phyloP scores from a whole-genome alignment of 495 filamentous ascomycete genomes.

The Neurospora sp. region DNA sequence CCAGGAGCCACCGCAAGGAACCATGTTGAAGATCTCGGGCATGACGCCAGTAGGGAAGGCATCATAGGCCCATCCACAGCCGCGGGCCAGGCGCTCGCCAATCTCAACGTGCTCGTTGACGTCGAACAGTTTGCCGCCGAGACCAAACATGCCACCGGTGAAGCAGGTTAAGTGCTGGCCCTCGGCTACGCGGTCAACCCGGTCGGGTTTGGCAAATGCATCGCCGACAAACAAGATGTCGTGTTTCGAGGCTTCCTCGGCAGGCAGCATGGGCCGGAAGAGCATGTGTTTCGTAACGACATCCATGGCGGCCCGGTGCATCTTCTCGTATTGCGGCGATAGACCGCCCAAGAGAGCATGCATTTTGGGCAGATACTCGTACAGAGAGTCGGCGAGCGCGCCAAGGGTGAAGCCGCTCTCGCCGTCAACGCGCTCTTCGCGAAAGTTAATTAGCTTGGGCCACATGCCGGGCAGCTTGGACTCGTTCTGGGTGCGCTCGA shows the following conservation, averaged over 20 bases:
- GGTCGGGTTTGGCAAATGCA: constrained; percentile 6
- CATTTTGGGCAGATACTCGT: constrained; percentile 79
- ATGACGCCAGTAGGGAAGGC: constrained; percentile 72
- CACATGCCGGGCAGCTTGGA: constrained; percentile 59
- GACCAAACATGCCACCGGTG: constrained; percentile 77
- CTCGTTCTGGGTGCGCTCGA: constrained; percentile 55
- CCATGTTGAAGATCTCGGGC: constrained; percentile 61
- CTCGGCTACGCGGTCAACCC: constrained; percentile 20
- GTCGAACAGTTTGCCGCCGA: constrained; percentile 68
- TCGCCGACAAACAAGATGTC: constrained; percentile 57
- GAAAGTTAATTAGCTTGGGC: constrained; percentile 28
- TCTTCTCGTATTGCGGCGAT: constrained; percentile 23
- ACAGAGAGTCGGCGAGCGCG: constrained; percentile 71
- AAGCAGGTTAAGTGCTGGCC: constrained; percentile 55
- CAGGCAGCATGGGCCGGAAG: constrained; percentile 51
- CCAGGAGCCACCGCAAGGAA: constrained; percentile 44
- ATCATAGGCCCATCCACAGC: constrained; percentile 81
- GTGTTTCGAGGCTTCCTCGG: constrained; percentile 28
- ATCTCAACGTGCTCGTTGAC: constrained; percentile 60
- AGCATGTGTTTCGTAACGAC: constrained; percentile 53
- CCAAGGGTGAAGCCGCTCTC: constrained; percentile 56
- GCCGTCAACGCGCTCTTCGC: constrained; percentile 12
- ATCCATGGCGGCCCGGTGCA: constrained; percentile 46
- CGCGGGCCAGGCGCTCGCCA: constrained; percentile 67
- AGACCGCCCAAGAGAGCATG: constrained; percentile 28